Evolutionary conservation across 306 rosid species (phyloP).

Genomic region (Vicia sativa): DNA sequence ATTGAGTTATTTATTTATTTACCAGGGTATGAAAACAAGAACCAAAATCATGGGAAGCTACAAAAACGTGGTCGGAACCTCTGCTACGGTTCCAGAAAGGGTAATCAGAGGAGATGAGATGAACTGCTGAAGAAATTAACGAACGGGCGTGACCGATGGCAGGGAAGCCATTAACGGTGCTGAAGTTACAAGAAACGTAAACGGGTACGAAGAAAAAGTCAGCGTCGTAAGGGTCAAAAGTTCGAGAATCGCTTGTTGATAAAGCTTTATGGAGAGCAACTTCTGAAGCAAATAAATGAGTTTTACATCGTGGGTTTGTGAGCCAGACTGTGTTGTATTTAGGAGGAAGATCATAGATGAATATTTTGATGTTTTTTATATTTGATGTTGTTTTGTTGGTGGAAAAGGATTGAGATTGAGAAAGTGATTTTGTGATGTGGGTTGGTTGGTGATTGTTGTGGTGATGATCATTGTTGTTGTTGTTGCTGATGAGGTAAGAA

Average conservation of each 20-base stretch:
- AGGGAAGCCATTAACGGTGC: constrained; percentile 87
- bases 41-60: constrained; percentile 91
- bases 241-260: constrained; percentile 60
- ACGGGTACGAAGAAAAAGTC: constrained; percentile 96
- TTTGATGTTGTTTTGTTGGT: constrained; percentile 27
- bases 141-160: constrained; percentile 93
- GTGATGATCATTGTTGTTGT: neutral
- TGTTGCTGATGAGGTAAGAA: constrained; percentile 64
- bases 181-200: constrained; percentile 95
- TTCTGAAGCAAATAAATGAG: constrained; percentile 85
- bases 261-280: constrained; percentile 85
- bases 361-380: constrained; percentile 60
- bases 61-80: constrained; percentile 89
- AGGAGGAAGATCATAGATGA: constrained; percentile 74
- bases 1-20: neutral
- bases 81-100: constrained; percentile 75
- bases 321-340: constrained; percentile 81
- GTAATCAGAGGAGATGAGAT: constrained; percentile 51
- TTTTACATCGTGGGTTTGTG: constrained; percentile 57
- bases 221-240: constrained; percentile 82
- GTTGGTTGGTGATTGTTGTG: constrained; percentile 26
- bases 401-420: constrained; percentile 56
- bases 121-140: constrained; percentile 65
- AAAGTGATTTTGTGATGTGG: constrained; percentile 55
- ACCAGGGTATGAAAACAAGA: constrained; percentile 92